Evolutionary conservation across 208 protist genomes (phyloP).

Genomic region (Trypanosoma caninum): DNA sequence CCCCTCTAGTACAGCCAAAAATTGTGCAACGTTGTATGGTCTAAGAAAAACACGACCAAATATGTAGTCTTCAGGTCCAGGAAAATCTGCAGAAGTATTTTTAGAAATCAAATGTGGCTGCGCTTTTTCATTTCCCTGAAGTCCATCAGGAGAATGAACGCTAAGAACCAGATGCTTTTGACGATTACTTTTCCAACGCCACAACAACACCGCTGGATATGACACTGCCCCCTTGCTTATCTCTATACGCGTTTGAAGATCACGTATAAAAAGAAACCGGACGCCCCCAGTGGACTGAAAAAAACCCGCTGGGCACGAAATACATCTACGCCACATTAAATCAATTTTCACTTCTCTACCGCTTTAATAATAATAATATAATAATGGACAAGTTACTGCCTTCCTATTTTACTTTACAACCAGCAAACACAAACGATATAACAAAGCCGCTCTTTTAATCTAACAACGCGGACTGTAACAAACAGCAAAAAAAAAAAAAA

Average conservation of each 20-base stretch:
- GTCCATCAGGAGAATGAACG: slow-evolving; percentile 26
- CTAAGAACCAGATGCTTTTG: slow-evolving; percentile 59
- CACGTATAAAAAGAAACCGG: slow-evolving; percentile 43
- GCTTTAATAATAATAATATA: no score
- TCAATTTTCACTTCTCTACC: no score
- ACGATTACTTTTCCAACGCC: slow-evolving; percentile 54
- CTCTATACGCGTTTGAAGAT: slow-evolving; percentile 50
- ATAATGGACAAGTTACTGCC: no score
- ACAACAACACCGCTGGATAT: slow-evolving; percentile 58
- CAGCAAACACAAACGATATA: no score
- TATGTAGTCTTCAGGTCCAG: slow-evolving; percentile 38
- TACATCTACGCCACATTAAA: slow-evolving; percentile 22
- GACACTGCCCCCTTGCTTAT: slow-evolving; percentile 24
- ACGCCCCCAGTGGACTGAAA: neutral
- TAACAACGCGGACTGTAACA: neutral
- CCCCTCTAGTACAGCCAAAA: slow-evolving; percentile 75
- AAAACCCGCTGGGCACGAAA: neutral
- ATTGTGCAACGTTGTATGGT: slow-evolving; percentile 78
- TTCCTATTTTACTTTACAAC: no score
- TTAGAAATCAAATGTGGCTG: slow-evolving; percentile 1
- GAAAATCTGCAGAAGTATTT: slow-evolving; percentile 2
- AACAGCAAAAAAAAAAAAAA: slow-evolving; percentile 2
- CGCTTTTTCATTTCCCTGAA: neutral
- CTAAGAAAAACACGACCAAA: slow-evolving; percentile 85
- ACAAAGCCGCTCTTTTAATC: no score